Evolutionary conservation across 2,329 filamentous ascomycete genomes (phyloP), one percentile per base, ranked within the genome.

Genomic region (Monilinia fructigena): DNA sequence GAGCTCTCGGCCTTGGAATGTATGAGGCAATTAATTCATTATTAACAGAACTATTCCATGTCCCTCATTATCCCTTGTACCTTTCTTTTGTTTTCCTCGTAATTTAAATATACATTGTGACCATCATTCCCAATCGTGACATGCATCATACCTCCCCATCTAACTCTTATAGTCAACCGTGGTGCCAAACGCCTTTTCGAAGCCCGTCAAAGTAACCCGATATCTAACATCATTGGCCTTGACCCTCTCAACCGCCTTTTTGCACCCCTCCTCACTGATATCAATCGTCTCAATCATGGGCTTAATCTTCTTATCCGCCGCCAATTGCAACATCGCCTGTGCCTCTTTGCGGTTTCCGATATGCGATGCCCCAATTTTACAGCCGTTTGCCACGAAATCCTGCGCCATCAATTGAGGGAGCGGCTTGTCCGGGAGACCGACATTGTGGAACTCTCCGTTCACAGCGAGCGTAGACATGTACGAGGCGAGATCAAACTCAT

Each of bases 181-280:
- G 0, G 65, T 73, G 23, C 55, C 84, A 74, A 91, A 91, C 0
- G 80, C 85, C 80, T 89, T 86, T 72, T 91, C 86, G 72, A 84
- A 91, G 12, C 85, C 85, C 16, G 85, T 86, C 73, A 93, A 76
- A 0, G 89, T 91, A 73, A 91, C 88, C 52, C 91, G 82, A 76
- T 91, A 94, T 45, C 83, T 83, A 18, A 93, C 88, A 75, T 91
- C 85, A 72, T 89, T 89, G 70, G 85, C 86, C 74, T 89, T 86
- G 61, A 93, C 85, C 70, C 87, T 82, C 76, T 87, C 82, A 23
- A 92, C 84, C 0, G 86, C 90, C 79, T 92, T 83, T 76, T 86
- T 86, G 73, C 88, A 89, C 0, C 86, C 88, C 26, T 47, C 64
- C 28, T 63, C 64, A 45, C 64, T 63, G 16, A 66, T 66, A 23